Evolutionary conservation across 495 filamentous ascomycete genomes (phyloP), one percentile per base, ranked within the genome.

Genomic region (Ascodesmis nigricans): DNA sequence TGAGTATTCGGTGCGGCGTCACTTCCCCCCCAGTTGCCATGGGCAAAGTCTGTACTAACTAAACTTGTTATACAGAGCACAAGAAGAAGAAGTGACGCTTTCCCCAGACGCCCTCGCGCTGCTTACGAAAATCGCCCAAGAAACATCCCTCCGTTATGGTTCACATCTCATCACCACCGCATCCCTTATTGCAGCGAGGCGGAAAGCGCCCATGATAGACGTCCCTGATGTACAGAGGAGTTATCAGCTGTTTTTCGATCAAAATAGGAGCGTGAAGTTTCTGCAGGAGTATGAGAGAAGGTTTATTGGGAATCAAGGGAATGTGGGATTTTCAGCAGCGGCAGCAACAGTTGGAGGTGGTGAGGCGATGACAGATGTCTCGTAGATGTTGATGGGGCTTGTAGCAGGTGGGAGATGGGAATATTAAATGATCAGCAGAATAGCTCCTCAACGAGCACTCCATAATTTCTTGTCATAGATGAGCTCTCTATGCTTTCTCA

Each of bases 171-270:
- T 97, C 45, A 75, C 82, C n/a, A 83, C 87, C 2, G 77, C 87
- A 13, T 71, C 64, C 41, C 71, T 79, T 23, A 65, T 78, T 24
- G 45, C 45, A 64, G 57, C 62, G 27, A 95, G 95, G 66, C 64
- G 82, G 37, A 72, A 72, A 43, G 71, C 69, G 19, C 13, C 24
- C 11, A 16, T 26, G 49, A 75, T 99, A 29, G 68, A 66, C 42
- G 63, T 87, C 33, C 66, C 78, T 26, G 90, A 99, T 52, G 83
- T 99, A 18, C 75, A 91, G 60, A 67, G 82, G 35, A 84, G 79
- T 58, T 99, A 81, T 62, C 65, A 67, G 44, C 65, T 99, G 28
- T 99, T 99, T 60, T 91, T 78, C 53, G 87, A 95, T 50, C 74
- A 81, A 0, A 58, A 59, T 27, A 61, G 90, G 40, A 92, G 82